phyloP scores from a whole-genome alignment of 176 grass and related monocot genomes.

The Saccharum spontaneum region DNA sequence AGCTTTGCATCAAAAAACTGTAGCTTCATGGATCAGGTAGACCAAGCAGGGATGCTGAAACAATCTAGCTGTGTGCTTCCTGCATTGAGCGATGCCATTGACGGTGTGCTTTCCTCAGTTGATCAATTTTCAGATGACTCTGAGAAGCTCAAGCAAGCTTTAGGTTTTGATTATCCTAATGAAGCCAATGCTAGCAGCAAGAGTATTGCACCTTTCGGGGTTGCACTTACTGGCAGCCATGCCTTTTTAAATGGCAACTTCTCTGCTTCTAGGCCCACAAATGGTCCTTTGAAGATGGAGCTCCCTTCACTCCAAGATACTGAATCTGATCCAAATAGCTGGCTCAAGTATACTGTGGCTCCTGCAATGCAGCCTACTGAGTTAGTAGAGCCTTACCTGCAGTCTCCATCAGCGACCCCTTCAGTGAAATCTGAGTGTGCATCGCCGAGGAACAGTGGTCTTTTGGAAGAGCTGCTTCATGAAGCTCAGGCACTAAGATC shows the following conservation, averaged over 20 bases:
- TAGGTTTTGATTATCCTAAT: conserved; percentile 57
- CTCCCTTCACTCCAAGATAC: conserved; percentile 99
- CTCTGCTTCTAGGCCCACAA: conserved; percentile 81
- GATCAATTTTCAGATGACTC: conserved; percentile 66
- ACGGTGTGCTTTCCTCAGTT: conserved; percentile 43
- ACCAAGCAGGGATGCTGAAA: conserved; percentile 49
- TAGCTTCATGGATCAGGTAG: conserved; percentile 60
- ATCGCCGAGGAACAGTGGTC: conserved; percentile 66
- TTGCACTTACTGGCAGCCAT: conserved; percentile 66
- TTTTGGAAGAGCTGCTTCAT: conserved; percentile 81
- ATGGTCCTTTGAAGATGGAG: conserved; percentile 87
- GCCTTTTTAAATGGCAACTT: conserved; percentile 86
- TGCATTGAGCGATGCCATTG: conserved; percentile 53
- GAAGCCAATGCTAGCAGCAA: conserved; percentile 60
- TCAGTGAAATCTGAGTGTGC: conserved; percentile 59
- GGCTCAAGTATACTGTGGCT: conserved; percentile 58
- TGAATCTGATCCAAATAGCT: conserved; percentile 71
- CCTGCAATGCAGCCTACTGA: conserved; percentile 55
- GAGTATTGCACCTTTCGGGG: conserved; percentile 49
- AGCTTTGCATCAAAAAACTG: conserved; percentile 61
- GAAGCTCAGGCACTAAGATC: conserved; percentile 57
- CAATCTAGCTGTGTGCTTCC: conserved; percentile 54
- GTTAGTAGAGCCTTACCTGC: conserved; percentile 58
- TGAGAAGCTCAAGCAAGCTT: conserved; percentile 55
- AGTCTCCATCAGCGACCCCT: conserved; percentile 49